Evolutionary conservation across 2,329 filamentous ascomycete species (phyloP).

Genomic region (Dryadomyces quercus-mongolicae): DNA sequence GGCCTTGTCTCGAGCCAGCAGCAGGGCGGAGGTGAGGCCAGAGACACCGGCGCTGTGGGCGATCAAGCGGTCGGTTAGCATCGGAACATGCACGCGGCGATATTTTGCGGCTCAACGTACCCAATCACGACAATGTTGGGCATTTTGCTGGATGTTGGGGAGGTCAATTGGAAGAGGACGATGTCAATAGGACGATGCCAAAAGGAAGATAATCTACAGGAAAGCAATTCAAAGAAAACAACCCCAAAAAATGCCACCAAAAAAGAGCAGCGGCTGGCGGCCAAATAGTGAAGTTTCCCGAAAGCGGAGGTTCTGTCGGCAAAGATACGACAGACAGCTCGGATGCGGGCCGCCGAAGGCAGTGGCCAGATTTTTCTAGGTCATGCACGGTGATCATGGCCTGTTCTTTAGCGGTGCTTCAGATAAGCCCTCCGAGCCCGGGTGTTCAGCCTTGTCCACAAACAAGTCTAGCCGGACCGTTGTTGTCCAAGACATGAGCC

Average conservation of each 20-base stretch:
- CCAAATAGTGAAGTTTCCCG: neutral
- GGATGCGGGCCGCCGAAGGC: neutral
- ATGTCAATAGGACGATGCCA: neutral
- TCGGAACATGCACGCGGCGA: neutral
- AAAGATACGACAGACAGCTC: neutral
- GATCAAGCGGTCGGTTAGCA: neutral
- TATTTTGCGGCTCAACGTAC: constrained; percentile 10
- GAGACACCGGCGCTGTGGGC: constrained; percentile 32
- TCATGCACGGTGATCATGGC: too few relatives aligned
- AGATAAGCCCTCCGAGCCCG: too few relatives aligned
- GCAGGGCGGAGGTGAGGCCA: constrained; percentile 37
- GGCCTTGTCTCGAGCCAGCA: constrained; percentile 29
- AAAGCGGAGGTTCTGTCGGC: neutral
- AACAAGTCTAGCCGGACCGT: too few relatives aligned
- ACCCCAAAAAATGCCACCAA: too few relatives aligned
- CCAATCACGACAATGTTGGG: constrained; percentile 25
- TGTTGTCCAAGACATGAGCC: too few relatives aligned
- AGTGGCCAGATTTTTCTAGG: neutral
- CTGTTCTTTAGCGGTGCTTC: too few relatives aligned
- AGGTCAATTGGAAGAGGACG: neutral
- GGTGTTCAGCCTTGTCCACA: too few relatives aligned
- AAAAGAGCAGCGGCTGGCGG: too few relatives aligned
- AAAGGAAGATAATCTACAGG: too few relatives aligned
- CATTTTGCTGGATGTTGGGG: constrained; percentile 14
- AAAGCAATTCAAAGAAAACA: neutral